Conservation (phyloP, 1,139 yeast genomes). For the Saccharomyces hybrid region DNA sequence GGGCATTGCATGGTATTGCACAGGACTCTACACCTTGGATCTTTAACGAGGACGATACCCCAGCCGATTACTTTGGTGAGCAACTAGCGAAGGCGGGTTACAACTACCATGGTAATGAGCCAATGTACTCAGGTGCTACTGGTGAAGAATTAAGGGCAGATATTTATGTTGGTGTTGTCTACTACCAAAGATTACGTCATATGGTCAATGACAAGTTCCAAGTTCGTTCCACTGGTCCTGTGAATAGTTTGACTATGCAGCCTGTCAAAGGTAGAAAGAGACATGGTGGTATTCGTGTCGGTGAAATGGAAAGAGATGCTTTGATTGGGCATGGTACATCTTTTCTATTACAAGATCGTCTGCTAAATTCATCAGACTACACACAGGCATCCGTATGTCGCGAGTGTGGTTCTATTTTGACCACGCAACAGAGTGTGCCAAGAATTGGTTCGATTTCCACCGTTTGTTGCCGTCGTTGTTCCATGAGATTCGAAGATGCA, state of each 20-base stretch:
- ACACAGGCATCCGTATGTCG: slow-evolving; percentile 87
- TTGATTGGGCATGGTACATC: slow-evolving; percentile 99
- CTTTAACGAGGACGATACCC: slow-evolving; percentile 85
- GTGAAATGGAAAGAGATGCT: slow-evolving; percentile 99
- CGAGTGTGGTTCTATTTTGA: slow-evolving; percentile 84
- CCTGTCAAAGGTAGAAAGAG: slow-evolving; percentile 99
- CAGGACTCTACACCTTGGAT: slow-evolving; percentile 98
- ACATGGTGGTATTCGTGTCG: slow-evolving; percentile 98
- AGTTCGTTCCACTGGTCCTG: slow-evolving; percentile 98
- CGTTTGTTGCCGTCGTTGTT: slow-evolving; percentile 87
- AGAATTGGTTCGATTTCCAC: slow-evolving; percentile 75
- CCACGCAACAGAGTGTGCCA: slow-evolving; percentile 87
- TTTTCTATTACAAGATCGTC: slow-evolving; percentile 86
- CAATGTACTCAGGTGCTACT: slow-evolving; percentile 97
- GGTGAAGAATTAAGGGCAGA: slow-evolving; percentile 97
- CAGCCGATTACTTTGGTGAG: slow-evolving; percentile 96
- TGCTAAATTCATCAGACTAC: slow-evolving; percentile 92
- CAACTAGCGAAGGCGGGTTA: slow-evolving; percentile 83
- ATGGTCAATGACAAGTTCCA: slow-evolving; percentile 99
- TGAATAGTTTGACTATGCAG: slow-evolving; percentile 94
- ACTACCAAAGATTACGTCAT: slow-evolving; percentile 96
- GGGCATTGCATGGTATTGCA: slow-evolving; percentile 95
- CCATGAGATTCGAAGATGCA: slow-evolving; percentile 51
- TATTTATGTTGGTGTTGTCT: slow-evolving; percentile 92
- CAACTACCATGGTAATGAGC: slow-evolving; percentile 97